Conservation (phyloP, 2,329 filamentous ascomycete species). For the Stemphylium vesicarium region DNA sequence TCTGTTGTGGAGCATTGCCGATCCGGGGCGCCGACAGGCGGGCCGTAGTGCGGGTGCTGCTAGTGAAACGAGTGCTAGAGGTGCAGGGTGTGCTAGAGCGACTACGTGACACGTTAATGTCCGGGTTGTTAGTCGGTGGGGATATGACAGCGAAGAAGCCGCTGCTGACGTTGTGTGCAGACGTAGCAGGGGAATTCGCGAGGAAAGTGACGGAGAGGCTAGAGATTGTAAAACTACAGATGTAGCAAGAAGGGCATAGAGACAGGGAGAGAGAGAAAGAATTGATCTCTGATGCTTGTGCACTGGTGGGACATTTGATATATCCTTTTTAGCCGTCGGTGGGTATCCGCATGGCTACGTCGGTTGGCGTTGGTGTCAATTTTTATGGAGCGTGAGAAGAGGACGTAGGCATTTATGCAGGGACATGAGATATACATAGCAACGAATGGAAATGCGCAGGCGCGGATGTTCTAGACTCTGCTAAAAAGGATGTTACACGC, state of each 20-base stretch:
- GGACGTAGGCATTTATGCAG: no score
- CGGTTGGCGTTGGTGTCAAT: no score
- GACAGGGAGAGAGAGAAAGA: not conserved
- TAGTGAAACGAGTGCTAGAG: constrained; percentile 9
- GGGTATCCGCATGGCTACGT: no score
- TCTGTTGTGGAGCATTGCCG: constrained; percentile 7
- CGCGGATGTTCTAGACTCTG: no score
- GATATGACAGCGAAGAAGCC: constrained; percentile 2
- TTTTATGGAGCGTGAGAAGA: no score
- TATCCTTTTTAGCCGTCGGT: not conserved
- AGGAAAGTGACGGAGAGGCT: constrained; percentile 3
- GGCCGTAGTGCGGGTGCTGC: constrained; percentile 5
- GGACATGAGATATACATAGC: no score
- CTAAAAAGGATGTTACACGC: no score
- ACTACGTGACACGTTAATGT: not conserved
- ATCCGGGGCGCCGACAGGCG: constrained; percentile 9
- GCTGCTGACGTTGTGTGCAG: constrained; percentile 1
- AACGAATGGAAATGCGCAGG: no score
- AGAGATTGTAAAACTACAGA: constrained; percentile 7
- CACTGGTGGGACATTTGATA: not conserved
- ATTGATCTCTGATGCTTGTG: not conserved
- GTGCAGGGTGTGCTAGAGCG: constrained; percentile 7
- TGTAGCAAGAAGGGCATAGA: not conserved
- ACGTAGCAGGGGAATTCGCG: constrained; percentile 5
- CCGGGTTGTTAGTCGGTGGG: not conserved